These are phyloP conservation scores for Blastobotrys serpentis DNA, from an alignment of 1,139 yeast species.

Conservation along the genomic window DNA sequence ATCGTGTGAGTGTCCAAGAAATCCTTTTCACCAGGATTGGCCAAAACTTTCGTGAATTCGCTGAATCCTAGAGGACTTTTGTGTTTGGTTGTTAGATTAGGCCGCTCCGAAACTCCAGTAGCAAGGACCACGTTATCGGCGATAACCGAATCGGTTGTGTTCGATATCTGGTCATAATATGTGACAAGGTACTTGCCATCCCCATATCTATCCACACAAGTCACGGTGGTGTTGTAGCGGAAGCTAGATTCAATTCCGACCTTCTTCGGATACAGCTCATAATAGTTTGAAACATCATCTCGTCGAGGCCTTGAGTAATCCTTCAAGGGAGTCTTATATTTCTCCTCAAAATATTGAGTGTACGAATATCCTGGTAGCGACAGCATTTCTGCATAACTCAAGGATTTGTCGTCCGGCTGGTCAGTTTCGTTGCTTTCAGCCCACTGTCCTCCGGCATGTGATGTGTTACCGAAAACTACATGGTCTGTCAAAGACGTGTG, in stretches of 20 bases:
- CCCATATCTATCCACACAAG: slow-evolving; percentile 19
- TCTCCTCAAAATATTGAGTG: slow-evolving; percentile 26
- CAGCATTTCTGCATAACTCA: slow-evolving; percentile 40
- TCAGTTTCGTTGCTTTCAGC: slow-evolving; percentile 25
- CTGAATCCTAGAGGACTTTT: background rate
- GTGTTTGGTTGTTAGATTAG: slow-evolving; percentile 14
- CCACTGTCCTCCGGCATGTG: slow-evolving; percentile 41
- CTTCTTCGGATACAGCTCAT: slow-evolving; percentile 30
- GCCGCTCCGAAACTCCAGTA: slow-evolving; percentile 35
- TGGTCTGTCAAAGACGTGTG: slow-evolving; percentile 22
- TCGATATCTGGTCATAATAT: background rate
- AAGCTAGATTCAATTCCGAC: slow-evolving; percentile 26
- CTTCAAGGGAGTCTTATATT: slow-evolving; percentile 21
- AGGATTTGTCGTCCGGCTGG: slow-evolving; percentile 26
- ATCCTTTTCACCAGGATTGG: background rate
- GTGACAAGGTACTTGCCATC: slow-evolving; percentile 5
- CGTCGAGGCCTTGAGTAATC: slow-evolving; percentile 36
- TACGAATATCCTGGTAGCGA: slow-evolving; percentile 38
- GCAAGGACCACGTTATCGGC: slow-evolving; percentile 33
- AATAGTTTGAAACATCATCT: slow-evolving; percentile 35
- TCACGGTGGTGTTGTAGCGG: slow-evolving; percentile 21
- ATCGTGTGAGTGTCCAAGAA: slow-evolving; percentile 16
- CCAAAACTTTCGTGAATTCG: background rate
- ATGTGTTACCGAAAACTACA: slow-evolving; percentile 33
- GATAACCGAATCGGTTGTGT: background rate